Base-by-base conservation (phyloP, 2,329 filamentous ascomycete genomes). In the Tolypocladium tropicale region DNA sequence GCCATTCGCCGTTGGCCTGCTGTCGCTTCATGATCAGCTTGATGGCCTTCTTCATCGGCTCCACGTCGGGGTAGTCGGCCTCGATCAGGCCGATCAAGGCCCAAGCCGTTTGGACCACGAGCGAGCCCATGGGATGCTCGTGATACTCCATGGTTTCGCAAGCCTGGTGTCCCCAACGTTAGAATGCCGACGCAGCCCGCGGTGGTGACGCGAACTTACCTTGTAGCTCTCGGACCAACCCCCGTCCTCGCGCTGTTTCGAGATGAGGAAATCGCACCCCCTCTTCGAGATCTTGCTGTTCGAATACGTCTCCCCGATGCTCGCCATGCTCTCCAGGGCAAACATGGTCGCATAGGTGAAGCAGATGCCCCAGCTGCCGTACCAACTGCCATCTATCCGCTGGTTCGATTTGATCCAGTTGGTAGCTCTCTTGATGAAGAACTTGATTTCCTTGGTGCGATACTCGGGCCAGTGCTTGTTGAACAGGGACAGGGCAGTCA, bases 261-360 rank as follows among this genome's bases (percentile, higher is more conserved):
- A 85, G 16, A 96, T 68, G 52, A 99, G 77, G 72, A 96, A 99
- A 4, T 92, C 81, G 66, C 93, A 97, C 0, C 86, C 94, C 48
- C 83, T 82, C 57, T 80, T 83, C 1, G 91, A 82, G 53, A 85
- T 76, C 6, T 81, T 75, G 63, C 88, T 92, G 59, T 84, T 95
- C 34, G 75, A 74, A 62, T 94, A 95, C 3, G 80, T 89, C 72
- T 97, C 91, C 6, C 92, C 92, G 5, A 90, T 83, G 51, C 85
- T 88, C 6, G 84, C 81, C 62, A 99, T 78, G 60, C 89, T 90
- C 69, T 97, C 93, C 1, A 97, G 78, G 0, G 92, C 92, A 73
- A 99, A 99, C 91, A 97, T 95, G 60, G 84, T 89, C 1, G 92
- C 94, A 68, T 99, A 99, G 0, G 92, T 96, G 72, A 95, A 99